phyloP scores from a whole-genome alignment of 2,329 filamentous ascomycete genomes.

The Cordyceps cicadae region DNA sequence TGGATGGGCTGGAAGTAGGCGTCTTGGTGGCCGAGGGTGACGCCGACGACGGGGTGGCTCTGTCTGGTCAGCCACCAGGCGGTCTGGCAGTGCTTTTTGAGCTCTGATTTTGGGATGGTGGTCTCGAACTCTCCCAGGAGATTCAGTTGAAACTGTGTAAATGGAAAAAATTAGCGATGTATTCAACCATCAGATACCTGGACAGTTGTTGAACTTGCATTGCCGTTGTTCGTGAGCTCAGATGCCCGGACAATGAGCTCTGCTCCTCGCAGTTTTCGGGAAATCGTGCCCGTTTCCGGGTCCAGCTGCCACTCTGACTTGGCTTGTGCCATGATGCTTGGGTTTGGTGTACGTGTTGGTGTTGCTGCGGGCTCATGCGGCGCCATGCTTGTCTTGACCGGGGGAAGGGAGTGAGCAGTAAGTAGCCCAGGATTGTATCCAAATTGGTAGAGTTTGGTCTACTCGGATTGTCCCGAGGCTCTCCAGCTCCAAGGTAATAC shows the following conservation, averaged over 20 bases:
- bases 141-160: not conserved
- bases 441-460: not conserved
- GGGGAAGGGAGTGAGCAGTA: not conserved
- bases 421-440: not conserved
- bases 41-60: not conserved
- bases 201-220: not conserved
- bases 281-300: not conserved
- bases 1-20: not conserved
- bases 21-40: not conserved
- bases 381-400: not conserved
- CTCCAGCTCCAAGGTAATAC: no score
- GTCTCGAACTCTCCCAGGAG: not conserved
- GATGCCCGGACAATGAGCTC: not conserved
- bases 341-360: not conserved
- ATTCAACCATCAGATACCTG: no score
- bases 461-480: not conserved
- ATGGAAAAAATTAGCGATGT: not conserved
- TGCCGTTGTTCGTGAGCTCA: not conserved
- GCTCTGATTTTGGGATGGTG: not conserved
- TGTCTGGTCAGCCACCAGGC: slow-evolving; percentile 2
- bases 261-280: not conserved
- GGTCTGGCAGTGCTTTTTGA: not conserved
- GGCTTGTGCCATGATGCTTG: not conserved
- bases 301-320: not conserved
- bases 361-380: not conserved